Evolutionary conservation across 306 rosid species (phyloP), one percentile per base, ranked within the genome.

Genomic region (Leucaena leucocephala): DNA sequence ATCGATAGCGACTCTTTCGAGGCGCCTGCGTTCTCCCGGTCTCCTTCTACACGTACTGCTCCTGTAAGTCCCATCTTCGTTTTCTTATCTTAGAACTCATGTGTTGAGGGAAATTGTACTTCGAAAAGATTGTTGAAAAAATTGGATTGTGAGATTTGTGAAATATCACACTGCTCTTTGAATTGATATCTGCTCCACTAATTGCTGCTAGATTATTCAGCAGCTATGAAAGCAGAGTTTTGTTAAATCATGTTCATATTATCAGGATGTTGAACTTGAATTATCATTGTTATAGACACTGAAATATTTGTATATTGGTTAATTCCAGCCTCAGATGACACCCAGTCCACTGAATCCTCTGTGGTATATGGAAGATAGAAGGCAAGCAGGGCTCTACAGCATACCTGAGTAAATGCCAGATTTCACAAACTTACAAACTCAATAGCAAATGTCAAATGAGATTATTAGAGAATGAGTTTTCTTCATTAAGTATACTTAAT

Each of bases 291-390:
- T 59, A 22, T 27, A 4, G 65, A 59, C 65, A 4, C 72, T 74
- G 14, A 74, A 16, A 71, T 42, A 39, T 2, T 38, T 40, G 50
- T 19, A 75, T 39, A 57, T 76, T 70, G 46, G 75, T 71, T 45
- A 54, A 77, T 55, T 63, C 9, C 82, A 93, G 96, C 90, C 63
- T 81, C 85, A 80, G 17, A 81, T 88, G 84, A 68, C 10, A 76
- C 64, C 84, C 8, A 85, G 79, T 57, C 75, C 70, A 8, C 61
- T 34, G 27, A 80, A 74, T 82, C 77, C 83, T 50, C 17, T 58
- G 72, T 46, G 76, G 64, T 57, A 75, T 44, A 57, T 72, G 79
- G 87, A 40, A 49, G 73, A 79, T 42, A 82, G 85, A 80, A 65
- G 58, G n/a, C 78, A 85, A 17, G 22, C 72, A 78, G 65, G 71